A percentile compares a stretch with the other conserved stretches of the same genome.
These are phyloP conservation scores for Aureobasidium vineae DNA, from an alignment of 2,329 filamentous ascomycete species.

Conservation along the genomic window DNA sequence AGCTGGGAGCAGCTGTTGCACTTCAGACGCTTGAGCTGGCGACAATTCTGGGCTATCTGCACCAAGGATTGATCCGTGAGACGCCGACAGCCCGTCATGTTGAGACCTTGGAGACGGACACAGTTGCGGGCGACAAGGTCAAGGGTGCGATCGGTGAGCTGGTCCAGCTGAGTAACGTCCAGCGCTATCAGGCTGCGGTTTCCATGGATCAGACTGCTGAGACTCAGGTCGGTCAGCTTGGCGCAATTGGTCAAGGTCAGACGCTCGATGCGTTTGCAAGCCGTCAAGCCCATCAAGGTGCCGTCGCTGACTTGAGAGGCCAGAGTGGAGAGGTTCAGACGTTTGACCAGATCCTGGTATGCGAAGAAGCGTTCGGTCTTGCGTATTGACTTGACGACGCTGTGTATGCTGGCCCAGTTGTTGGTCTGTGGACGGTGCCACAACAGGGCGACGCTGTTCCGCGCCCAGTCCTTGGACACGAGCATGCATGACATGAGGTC, in stretches of 20 bases:
- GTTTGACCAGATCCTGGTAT: slow-evolving; percentile 86
- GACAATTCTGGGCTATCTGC: slow-evolving; percentile 75
- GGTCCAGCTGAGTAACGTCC: slow-evolving; percentile 78
- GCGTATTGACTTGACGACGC: slow-evolving; percentile 75
- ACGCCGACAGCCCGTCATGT: slow-evolving; percentile 80
- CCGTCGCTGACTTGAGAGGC: slow-evolving; percentile 80
- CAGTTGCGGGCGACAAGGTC: slow-evolving; percentile 77
- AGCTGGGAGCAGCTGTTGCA: slow-evolving; percentile 88
- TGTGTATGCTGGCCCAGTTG: slow-evolving; percentile 76
- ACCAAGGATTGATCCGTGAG: slow-evolving; percentile 86
- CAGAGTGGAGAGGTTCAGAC: slow-evolving; percentile 82
- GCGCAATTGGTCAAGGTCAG: slow-evolving; percentile 89
- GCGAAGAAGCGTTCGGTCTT: slow-evolving; percentile 75
- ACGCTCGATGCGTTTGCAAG: slow-evolving; percentile 88
- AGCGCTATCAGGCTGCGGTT: slow-evolving; percentile 82
- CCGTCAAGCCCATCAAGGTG: slow-evolving; percentile 74
- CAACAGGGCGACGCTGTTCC: slow-evolving; percentile 85
- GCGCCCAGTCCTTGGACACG: slow-evolving; percentile 90
- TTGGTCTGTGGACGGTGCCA: slow-evolving; percentile 95
- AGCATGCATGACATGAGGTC: slow-evolving; percentile 88
- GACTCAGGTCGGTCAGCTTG: slow-evolving; percentile 76
- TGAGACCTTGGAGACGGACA: slow-evolving; percentile 81
- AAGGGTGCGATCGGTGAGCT: slow-evolving; percentile 80
- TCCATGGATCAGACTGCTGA: slow-evolving; percentile 74
- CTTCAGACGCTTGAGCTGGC: slow-evolving; percentile 89